Percentiles rank a stretch among this genome's conserved stretches.
These are phyloP conservation scores for Acanthamoeba castellanii DNA, from an alignment of 208 protist species.

Conservation along the genomic window DNA sequence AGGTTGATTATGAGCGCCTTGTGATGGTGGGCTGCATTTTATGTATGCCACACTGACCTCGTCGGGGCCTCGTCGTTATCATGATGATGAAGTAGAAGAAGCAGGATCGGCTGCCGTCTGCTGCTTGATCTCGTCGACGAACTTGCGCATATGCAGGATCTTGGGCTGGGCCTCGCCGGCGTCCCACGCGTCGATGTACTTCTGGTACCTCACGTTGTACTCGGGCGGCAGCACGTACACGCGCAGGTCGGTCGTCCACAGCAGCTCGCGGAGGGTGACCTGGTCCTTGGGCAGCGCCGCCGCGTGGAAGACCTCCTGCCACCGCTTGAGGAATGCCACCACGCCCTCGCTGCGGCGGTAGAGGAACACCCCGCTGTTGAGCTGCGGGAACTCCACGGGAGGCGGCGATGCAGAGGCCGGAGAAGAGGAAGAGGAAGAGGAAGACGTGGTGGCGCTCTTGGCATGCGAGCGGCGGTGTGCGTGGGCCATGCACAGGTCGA, in stretches of 20 bases:
- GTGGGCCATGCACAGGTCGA: conserved; percentile 52
- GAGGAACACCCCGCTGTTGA: conserved; percentile 65
- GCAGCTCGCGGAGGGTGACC: conserved; percentile 61
- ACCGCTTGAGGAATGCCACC: conserved; percentile 41
- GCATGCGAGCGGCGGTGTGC: conserved; percentile 34
- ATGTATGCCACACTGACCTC: no score
- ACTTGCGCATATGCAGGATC: conserved; percentile 45
- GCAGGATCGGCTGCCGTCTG: background rate
- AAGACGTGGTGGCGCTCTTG: background rate
- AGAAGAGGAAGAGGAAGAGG: background rate
- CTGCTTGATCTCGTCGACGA: conserved; percentile 56
- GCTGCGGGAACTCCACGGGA: conserved; percentile 52
- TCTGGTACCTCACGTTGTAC: conserved; percentile 55
- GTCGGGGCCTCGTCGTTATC: no score
- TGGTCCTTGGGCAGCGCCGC: conserved; percentile 48
- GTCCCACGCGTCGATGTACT: conserved; percentile 43
- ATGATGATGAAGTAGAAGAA: background rate
- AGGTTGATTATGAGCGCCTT: no score
- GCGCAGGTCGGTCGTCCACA: conserved; percentile 49
- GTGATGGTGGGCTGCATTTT: no score
- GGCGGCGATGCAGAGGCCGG: background rate
- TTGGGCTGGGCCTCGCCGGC: conserved; percentile 42
- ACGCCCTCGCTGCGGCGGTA: conserved; percentile 32
- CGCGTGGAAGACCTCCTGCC: conserved; percentile 62
- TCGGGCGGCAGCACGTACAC: conserved; percentile 44